Conservation (phyloP, 352 stramenopile species). For the Phytophthora foliorum region DNA sequence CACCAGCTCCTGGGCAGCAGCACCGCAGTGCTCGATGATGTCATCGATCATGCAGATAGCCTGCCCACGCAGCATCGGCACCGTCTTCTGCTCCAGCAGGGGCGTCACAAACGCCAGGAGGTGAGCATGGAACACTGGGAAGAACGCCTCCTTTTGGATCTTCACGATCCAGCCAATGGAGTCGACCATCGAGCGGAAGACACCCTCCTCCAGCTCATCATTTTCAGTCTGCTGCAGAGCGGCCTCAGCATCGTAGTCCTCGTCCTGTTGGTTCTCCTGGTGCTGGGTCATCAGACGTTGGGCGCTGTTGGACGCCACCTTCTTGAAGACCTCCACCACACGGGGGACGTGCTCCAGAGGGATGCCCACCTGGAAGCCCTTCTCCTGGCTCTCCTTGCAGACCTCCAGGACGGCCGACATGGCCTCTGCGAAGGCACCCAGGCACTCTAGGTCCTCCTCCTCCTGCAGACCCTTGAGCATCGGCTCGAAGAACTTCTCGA, state of each 20-base stretch:
- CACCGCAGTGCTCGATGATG: slow-evolving; percentile 87
- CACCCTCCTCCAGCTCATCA: slow-evolving; percentile 77
- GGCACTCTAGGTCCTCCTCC: slow-evolving; percentile 84
- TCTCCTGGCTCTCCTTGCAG: slow-evolving; percentile 85
- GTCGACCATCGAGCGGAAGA: slow-evolving; percentile 88
- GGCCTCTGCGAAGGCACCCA: slow-evolving; percentile 80
- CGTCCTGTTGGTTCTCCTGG: slow-evolving; percentile 77
- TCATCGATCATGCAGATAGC: slow-evolving; percentile 92
- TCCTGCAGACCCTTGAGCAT: slow-evolving; percentile 78
- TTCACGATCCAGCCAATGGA: slow-evolving; percentile 90
- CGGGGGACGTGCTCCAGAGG: slow-evolving; percentile 74
- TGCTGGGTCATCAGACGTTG: slow-evolving; percentile 67
- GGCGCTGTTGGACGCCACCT: slow-evolving; percentile 68
- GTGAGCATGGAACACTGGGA: slow-evolving; percentile 79
- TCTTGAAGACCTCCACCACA: slow-evolving; percentile 80
- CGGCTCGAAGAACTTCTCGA: slow-evolving; percentile 81
- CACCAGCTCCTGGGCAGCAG: slow-evolving; percentile 74
- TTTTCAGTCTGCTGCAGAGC: slow-evolving; percentile 76
- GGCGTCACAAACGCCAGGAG: slow-evolving; percentile 74
- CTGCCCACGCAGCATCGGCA: slow-evolving; percentile 78
- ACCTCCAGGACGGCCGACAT: slow-evolving; percentile 79
- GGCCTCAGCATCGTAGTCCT: slow-evolving; percentile 85
- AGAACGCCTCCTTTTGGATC: slow-evolving; percentile 80
- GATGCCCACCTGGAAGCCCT: slow-evolving; percentile 75
- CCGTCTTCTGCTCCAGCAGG: slow-evolving; percentile 66